Evolutionary conservation across 352 stramenopile species (phyloP).

Genomic region (Elongisporangium prolatum): DNA sequence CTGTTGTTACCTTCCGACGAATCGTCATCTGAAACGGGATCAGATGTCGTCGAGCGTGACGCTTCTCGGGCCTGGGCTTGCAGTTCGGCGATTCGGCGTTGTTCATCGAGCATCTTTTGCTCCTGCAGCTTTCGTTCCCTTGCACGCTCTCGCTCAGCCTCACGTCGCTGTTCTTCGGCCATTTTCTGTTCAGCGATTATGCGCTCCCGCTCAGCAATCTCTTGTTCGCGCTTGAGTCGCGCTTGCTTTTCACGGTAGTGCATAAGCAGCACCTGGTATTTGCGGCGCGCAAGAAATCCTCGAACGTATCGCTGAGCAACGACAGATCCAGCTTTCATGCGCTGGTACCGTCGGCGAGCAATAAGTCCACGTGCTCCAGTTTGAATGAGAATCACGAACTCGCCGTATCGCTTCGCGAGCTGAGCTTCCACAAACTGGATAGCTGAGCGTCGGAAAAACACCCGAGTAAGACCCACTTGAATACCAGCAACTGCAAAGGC

Average conservation of each 20-base stretch:
- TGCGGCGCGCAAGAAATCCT: conserved; percentile 55
- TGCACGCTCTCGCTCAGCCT: conserved; percentile 11
- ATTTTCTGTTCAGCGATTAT: conserved; percentile 8
- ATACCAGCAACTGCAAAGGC: conserved; percentile 49
- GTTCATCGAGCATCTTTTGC: conserved; percentile 28
- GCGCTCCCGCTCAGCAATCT: conserved; percentile 24
- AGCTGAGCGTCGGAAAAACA: conserved; percentile 80
- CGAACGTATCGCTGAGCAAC: conserved; percentile 59
- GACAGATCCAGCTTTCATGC: conserved; percentile 35
- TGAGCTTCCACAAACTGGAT: conserved; percentile 87
- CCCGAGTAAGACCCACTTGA: conserved; percentile 72
- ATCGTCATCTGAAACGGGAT: conserved; percentile 73
- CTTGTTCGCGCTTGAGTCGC: conserved; percentile 28
- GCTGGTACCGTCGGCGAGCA: conserved; percentile 36
- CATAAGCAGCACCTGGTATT: conserved; percentile 47
- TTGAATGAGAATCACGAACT: conserved; percentile 86
- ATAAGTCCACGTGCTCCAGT: conserved; percentile 59
- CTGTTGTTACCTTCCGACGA: conserved; percentile 48
- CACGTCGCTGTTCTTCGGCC: conserved; percentile 14
- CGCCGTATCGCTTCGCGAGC: conserved; percentile 78
- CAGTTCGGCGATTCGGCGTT: conserved; percentile 43
- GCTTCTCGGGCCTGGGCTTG: conserved; percentile 30
- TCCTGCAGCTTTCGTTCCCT: conserved; percentile 7
- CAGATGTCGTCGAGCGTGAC: conserved; percentile 41
- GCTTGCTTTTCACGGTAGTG: conserved; percentile 42